These are phyloP conservation scores for Boletus tomentosulus DNA, from an alignment of 768 basidiomycete species.

Conservation along the genomic window DNA sequence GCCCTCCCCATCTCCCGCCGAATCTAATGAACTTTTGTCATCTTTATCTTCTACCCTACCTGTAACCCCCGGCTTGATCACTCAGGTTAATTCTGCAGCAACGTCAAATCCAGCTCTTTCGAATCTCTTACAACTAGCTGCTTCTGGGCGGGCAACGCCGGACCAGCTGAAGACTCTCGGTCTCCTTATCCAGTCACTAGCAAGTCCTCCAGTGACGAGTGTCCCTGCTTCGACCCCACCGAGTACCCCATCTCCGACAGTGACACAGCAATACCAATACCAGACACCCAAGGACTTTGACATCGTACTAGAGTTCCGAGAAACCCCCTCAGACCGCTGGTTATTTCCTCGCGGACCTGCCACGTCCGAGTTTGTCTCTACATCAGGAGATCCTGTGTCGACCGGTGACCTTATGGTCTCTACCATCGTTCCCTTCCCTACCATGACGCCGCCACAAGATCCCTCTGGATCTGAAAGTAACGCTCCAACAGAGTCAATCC, in stretches of 20 bases:
- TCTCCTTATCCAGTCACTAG: conserved; percentile 67
- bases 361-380: conserved; percentile 41
- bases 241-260: conserved; percentile 12
- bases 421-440: conserved; percentile 43
- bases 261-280: conserved; percentile 21
- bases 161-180: conserved; percentile 68
- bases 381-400: conserved; percentile 10
- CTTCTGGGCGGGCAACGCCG: conserved; percentile 54
- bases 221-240: background rate
- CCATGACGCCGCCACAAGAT: conserved; percentile 12
- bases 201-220: conserved; percentile 22
- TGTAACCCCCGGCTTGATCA: conserved; percentile 55
- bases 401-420: conserved; percentile 38
- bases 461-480: conserved; percentile 11
- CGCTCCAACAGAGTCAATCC: conserved; percentile 3
- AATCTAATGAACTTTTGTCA: conserved; percentile 41
- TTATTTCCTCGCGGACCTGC: conserved; percentile 60
- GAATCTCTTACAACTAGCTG: conserved; percentile 61
- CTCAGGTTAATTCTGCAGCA: conserved; percentile 64
- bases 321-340: conserved; percentile 60
- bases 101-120: conserved; percentile 64
- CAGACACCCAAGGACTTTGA: conserved; percentile 56
- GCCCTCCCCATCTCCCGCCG: conserved; percentile 21
- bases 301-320: conserved; percentile 67
- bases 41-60: conserved; percentile 42